Evolutionary conservation across 352 stramenopile species (phyloP).

Genomic region (Aphanomyces invadans): DNA sequence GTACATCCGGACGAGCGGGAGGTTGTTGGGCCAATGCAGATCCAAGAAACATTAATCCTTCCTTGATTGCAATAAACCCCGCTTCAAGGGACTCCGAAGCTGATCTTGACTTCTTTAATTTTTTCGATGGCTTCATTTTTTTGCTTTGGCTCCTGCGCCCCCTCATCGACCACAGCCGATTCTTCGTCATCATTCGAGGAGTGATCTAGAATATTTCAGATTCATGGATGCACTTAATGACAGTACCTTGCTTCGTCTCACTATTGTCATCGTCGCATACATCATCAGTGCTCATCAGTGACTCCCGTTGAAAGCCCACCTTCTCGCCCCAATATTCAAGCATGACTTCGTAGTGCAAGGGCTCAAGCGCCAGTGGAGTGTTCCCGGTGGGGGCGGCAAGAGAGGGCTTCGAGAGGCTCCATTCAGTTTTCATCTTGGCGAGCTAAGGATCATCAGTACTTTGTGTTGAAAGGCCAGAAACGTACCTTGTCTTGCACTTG

Average conservation of each 20-base stretch:
- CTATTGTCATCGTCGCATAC: not conserved
- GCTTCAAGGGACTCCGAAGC: not conserved
- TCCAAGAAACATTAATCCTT: not conserved
- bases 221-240: not conserved
- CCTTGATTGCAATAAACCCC: slow-evolving; percentile 5
- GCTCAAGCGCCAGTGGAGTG: not conserved
- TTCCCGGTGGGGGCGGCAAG: not conserved
- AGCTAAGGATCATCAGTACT: not conserved
- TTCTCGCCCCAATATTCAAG: slow-evolving; percentile 8
- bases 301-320: not conserved
- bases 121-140: not conserved
- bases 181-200: not conserved
- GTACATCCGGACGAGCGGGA: not conserved
- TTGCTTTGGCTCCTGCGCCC: not conserved
- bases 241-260: not conserved
- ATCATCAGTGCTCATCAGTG: not conserved
- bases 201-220: not conserved
- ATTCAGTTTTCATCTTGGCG: not conserved
- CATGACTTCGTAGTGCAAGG: not conserved
- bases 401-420: not conserved
- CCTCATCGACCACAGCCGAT: not conserved
- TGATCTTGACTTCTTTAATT: not conserved
- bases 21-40: not conserved
- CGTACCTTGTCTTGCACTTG: slow-evolving; percentile 14
- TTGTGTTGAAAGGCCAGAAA: not conserved